Percentiles rank a stretch among this genome's conserved stretches.
phyloP scores from a whole-genome alignment of 768 basidiomycete species.

The Macrolepiota albuminosa region DNA sequence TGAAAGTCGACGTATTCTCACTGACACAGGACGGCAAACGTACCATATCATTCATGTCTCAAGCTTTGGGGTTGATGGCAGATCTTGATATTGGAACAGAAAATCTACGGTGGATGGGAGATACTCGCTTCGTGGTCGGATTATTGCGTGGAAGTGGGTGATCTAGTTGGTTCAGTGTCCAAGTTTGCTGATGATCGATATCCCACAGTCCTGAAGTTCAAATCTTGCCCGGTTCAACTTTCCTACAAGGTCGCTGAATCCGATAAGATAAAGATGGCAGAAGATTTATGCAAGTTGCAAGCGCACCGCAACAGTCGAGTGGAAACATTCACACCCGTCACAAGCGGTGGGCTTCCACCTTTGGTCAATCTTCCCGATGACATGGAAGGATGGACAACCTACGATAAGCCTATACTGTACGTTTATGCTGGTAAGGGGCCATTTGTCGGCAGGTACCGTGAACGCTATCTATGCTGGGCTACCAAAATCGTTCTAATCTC shows the following conservation, averaged over 20 bases:
- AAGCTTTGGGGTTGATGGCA: constrained; percentile 80
- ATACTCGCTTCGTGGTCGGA: constrained; percentile 70
- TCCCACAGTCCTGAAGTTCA: constrained; percentile 50
- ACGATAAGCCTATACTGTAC: constrained; percentile 65
- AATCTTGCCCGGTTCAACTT: constrained; percentile 64
- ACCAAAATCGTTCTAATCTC: background rate
- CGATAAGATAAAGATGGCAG: constrained; percentile 71
- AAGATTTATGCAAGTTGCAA: constrained; percentile 39
- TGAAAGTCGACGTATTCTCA: constrained; percentile 76
- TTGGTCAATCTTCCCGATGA: constrained; percentile 39
- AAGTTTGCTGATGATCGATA: background rate
- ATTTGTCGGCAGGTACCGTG: constrained; percentile 54
- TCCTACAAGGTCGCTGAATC: constrained; percentile 63
- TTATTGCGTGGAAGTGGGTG: constrained; percentile 61
- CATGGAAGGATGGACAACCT: constrained; percentile 63
- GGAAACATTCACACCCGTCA: constrained; percentile 8
- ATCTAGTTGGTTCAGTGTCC: background rate
- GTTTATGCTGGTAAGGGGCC: constrained; percentile 79
- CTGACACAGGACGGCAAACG: constrained; percentile 63
- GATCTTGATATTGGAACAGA: constrained; percentile 84
- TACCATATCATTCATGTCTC: constrained; percentile 77
- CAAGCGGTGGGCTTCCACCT: constrained; percentile 34
- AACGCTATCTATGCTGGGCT: constrained; percentile 3
- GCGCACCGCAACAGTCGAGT: constrained; percentile 28
- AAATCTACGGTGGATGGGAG: constrained; percentile 83